phyloP scores from a whole-genome alignment of 2,329 filamentous ascomycete genomes.

The Blumeria hordei region DNA sequence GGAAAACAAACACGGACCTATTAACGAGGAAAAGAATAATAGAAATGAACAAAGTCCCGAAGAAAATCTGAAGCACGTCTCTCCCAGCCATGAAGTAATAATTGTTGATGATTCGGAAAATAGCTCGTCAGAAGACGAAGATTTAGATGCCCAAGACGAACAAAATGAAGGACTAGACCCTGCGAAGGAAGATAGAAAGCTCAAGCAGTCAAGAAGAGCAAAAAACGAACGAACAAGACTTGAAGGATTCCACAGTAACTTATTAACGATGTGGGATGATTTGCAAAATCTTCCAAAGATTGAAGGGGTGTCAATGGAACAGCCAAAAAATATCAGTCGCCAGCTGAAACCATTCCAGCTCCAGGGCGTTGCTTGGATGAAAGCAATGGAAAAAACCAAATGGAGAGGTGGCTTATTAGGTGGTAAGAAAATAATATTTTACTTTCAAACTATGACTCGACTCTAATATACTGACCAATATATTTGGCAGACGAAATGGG shows the following conservation, averaged over 20 bases:
- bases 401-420: constrained; percentile 82
- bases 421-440: constrained; percentile 16
- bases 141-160: no score
- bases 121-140: no score
- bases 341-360: constrained; percentile 83
- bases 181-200: background rate
- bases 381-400: constrained; percentile 57
- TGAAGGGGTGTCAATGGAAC: constrained; percentile 34
- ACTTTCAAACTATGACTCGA: background rate
- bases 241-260: constrained; percentile 50
- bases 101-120: no score
- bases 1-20: no score
- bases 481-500: constrained; percentile 56
- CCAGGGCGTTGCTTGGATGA: constrained; percentile 88
- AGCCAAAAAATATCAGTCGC: constrained; percentile 57
- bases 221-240: constrained; percentile 37
- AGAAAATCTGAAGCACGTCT: no score
- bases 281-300: constrained; percentile 45
- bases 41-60: no score
- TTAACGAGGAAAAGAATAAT: no score
- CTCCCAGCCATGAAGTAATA: no score
- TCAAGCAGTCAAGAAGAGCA: constrained; percentile 5
- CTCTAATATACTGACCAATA: background rate
- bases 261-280: constrained; percentile 66
- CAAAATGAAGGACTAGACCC: no score